Evolutionary conservation across 768 basidiomycete genomes (phyloP).

Genomic region (Dacryopinax primogenitus): DNA sequence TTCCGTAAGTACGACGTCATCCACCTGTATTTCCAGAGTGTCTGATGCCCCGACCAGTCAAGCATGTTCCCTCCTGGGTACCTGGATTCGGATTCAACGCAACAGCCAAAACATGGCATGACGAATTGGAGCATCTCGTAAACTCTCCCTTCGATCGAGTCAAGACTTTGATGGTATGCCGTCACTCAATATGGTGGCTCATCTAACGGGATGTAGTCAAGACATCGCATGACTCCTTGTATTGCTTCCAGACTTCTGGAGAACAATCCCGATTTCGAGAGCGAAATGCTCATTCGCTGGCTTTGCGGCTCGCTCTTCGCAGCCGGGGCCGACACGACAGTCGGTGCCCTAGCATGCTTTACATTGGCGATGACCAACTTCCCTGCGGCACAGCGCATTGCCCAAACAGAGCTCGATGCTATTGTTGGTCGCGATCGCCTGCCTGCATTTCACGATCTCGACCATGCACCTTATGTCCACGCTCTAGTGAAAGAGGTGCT

Average conservation of each 20-base stretch:
- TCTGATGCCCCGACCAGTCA: neutral
- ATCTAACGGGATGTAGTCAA: neutral
- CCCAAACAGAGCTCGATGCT: conserved; percentile 54
- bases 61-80: neutral
- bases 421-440: conserved; percentile 45
- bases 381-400: conserved; percentile 44
- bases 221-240: neutral
- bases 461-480: conserved; percentile 31
- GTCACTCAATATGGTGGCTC: neutral
- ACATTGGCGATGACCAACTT: conserved; percentile 53
- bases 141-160: neutral
- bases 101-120: neutral
- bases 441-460: conserved; percentile 38
- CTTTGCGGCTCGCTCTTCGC: conserved; percentile 9
- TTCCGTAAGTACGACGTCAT: neutral
- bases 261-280: neutral
- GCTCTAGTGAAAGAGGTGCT: conserved; percentile 34
- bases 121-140: neutral
- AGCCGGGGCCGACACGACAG: conserved; percentile 19
- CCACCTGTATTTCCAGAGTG: neutral
- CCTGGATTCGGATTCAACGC: neutral
- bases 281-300: neutral
- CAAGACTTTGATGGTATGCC: neutral
- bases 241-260: neutral
- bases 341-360: conserved; percentile 33